These are phyloP conservation scores for Dothideomycetes sp. DNA, from an alignment of 2,329 filamentous ascomycete species.

Conservation along the genomic window DNA sequence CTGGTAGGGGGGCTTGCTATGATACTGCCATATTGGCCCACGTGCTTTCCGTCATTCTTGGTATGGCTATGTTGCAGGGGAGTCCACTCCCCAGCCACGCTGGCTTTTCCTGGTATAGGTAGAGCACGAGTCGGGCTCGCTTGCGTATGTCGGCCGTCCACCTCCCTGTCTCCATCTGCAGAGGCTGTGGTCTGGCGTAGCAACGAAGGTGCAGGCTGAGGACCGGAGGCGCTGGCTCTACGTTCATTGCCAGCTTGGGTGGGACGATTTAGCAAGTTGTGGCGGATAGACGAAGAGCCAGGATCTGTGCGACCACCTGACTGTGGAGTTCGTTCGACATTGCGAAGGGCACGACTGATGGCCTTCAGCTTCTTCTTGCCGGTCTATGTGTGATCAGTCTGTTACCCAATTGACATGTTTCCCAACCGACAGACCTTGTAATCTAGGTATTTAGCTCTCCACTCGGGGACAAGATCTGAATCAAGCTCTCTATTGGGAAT, in stretches of 20 bases:
- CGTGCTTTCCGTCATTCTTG: slow-evolving; percentile 11
- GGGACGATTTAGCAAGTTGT: slow-evolving; percentile 29
- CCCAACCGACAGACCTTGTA: slow-evolving; percentile 68
- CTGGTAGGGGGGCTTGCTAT: slow-evolving; percentile 39
- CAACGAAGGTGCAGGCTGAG: slow-evolving; percentile 3
- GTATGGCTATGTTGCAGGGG: slow-evolving; percentile 13
- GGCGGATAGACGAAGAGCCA: slow-evolving; percentile 21
- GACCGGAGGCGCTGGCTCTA: slow-evolving; percentile 8
- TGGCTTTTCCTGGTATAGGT: slow-evolving; percentile 5
- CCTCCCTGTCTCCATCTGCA: slow-evolving; percentile 4
- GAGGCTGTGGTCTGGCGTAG: background rate
- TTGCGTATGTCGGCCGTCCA: background rate
- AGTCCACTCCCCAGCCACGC: slow-evolving; percentile 14
- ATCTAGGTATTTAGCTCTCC: slow-evolving; percentile 86
- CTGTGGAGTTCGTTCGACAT: slow-evolving; percentile 39
- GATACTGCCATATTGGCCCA: slow-evolving; percentile 54
- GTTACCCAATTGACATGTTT: background rate
- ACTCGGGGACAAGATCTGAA: slow-evolving; percentile 83
- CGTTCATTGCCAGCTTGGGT: background rate
- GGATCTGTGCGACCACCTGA: slow-evolving; percentile 22
- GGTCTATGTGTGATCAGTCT: slow-evolving; percentile 28
- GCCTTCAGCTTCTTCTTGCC: slow-evolving; percentile 92
- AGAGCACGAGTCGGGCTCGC: background rate
- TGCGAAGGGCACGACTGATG: slow-evolving; percentile 59
- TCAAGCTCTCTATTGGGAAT: slow-evolving; percentile 57